Conservation (phyloP, 768 basidiomycete species). For the Suillus paluster region DNA sequence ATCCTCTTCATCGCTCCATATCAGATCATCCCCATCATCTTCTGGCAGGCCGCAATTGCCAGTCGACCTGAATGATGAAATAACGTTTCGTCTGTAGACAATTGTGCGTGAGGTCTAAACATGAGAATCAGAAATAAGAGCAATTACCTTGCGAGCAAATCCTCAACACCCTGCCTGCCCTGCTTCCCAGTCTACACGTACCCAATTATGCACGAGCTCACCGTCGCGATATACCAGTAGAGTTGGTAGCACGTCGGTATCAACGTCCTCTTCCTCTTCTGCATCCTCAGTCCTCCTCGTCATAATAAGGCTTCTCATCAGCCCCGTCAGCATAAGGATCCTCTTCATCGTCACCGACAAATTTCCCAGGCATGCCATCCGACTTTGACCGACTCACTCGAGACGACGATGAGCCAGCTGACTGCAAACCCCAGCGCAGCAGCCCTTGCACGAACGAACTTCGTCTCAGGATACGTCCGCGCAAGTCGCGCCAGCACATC, state of each 20-base stretch:
- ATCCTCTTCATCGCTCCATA: slow-evolving; percentile 57
- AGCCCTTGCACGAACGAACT: slow-evolving; percentile 84
- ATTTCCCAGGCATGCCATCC: slow-evolving; percentile 9
- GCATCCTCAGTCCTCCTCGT: slow-evolving; percentile 47
- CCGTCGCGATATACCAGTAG: slow-evolving; percentile 79
- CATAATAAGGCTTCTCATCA: slow-evolving; percentile 34
- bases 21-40: slow-evolving; percentile 56
- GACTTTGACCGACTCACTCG: neutral
- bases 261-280: slow-evolving; percentile 64
- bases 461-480: slow-evolving; percentile 68
- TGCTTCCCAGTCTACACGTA: slow-evolving; percentile 87
- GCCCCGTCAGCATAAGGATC: slow-evolving; percentile 50
- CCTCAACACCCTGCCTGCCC: slow-evolving; percentile 68
- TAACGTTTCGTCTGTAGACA: slow-evolving; percentile 30
- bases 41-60: slow-evolving; percentile 53
- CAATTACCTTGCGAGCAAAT: slow-evolving; percentile 62
- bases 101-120: neutral
- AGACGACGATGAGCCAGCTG: slow-evolving; percentile 30
- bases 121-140: neutral
- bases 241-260: slow-evolving; percentile 81
- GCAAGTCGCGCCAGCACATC: slow-evolving; percentile 70
- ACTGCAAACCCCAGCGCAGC: slow-evolving; percentile 75
- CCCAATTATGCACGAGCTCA: slow-evolving; percentile 87
- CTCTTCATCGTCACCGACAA: slow-evolving; percentile 46
- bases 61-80: slow-evolving; percentile 11